Evolutionary conservation across 208 protist genomes (phyloP), one percentile per base, ranked within the genome.

Genomic region (Trypanosoma vivax): DNA sequence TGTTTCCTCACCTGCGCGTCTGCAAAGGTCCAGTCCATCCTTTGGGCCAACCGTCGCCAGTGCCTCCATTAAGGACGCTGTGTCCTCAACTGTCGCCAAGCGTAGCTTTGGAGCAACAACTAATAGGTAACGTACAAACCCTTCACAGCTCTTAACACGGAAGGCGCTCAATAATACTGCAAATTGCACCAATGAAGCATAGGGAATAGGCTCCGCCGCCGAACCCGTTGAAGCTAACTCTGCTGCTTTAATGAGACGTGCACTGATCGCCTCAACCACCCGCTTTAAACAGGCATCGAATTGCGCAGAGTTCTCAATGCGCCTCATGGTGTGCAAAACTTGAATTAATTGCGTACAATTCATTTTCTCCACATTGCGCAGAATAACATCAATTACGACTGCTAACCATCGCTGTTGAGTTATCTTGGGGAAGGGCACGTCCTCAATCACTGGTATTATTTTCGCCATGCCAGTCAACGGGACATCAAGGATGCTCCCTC

Each of bases 111-210:
- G 40, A 1, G 38, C 41, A 21, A 57, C 7, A 10, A 37, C 30
- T 21, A 27, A 25, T n/a, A 90, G 50, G 41, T 76, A 80, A 5
- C n/a, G 51, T 0, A 73, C 40, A 38, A 87, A 87, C 14, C 70
- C 76, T 13, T 51, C 56, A 53, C 76, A 86, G 25, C 60, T 59
- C 19, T 70, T 73, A 11, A 84, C 59, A 39, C 78, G 77, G 64
- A 85, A 76, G 0, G 73, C 70, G 16, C 50, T 70, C 14, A 90
- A 43, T 19, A 76, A 49, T 13, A 63, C 65, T n/a, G 78, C 73
- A 5, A 90, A 53, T 23, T 76, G 64, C 4, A 79, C 50, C 16
- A 90, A 42, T 21, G 52, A 55, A 11, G 43, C 27, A 47, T 83
- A 74, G 6, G 73, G 54, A 27, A 84, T 64, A 5, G 47, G 34